phyloP scores from a whole-genome alignment of 1,139 yeast genomes.

The Sugiyamaella paludigena region DNA sequence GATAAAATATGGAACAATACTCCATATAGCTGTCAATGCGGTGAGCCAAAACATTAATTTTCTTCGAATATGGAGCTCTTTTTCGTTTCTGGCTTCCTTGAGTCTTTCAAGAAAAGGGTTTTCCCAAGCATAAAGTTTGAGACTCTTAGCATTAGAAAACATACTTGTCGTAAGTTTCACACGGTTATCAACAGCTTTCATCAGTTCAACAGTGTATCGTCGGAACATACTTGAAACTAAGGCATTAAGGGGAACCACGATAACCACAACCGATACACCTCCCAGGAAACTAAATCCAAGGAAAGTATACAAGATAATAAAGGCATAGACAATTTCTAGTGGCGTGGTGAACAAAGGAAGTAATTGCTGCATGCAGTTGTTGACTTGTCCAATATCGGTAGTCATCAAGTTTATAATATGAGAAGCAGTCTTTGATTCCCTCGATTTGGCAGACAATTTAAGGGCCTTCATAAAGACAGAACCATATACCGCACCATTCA shows the following conservation, averaged over 20 bases:
- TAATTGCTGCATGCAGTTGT: slow-evolving; percentile 48
- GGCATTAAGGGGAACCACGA: slow-evolving; percentile 60
- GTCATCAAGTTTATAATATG: slow-evolving; percentile 77
- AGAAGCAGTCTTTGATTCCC: slow-evolving; percentile 76
- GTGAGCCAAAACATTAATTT: slow-evolving; percentile 45
- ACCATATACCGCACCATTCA: slow-evolving; percentile 60
- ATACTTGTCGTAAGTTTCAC: slow-evolving; percentile 64
- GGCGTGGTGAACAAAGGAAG: slow-evolving; percentile 58
- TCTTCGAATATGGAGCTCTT: slow-evolving; percentile 72
- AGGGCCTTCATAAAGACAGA: slow-evolving; percentile 76
- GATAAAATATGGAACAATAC: slow-evolving; percentile 61
- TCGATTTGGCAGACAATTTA: slow-evolving; percentile 73
- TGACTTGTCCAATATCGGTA: slow-evolving; percentile 68
- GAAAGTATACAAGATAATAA: slow-evolving; percentile 54
- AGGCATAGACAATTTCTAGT: slow-evolving; percentile 51
- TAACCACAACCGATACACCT: slow-evolving; percentile 51
- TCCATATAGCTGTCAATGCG: slow-evolving; percentile 56
- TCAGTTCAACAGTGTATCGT: slow-evolving; percentile 52
- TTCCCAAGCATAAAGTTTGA: slow-evolving; percentile 77
- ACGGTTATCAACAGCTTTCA: slow-evolving; percentile 61
- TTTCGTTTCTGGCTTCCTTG: slow-evolving; percentile 69
- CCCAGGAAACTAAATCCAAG: slow-evolving; percentile 60
- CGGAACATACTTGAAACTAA: slow-evolving; percentile 49
- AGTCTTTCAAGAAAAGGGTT: slow-evolving; percentile 53
- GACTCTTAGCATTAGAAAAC: slow-evolving; percentile 59